A percentile compares a stretch with the other conserved stretches of the same genome.
Conservation (phyloP, 2,329 filamentous ascomycete species). For the Coniochaeta sp. region DNA sequence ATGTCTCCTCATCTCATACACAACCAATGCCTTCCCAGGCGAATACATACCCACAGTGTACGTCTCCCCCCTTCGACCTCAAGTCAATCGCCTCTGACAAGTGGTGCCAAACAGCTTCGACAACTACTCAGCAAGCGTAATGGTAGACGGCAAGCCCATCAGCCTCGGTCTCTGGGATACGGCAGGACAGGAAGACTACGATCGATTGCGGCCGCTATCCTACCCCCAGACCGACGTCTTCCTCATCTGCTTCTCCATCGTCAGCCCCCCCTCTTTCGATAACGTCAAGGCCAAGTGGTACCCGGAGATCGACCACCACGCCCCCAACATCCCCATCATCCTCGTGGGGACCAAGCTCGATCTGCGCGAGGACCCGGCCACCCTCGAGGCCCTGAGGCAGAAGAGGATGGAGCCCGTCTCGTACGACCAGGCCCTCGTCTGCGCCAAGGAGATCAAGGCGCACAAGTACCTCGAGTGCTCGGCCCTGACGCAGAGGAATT, state of each 20-base stretch:
- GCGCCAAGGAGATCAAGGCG: slow-evolving; percentile 89
- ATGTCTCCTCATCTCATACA: slow-evolving; percentile 98
- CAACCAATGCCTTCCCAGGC: slow-evolving; percentile 98
- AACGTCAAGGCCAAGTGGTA: slow-evolving; percentile 99
- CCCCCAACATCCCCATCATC: slow-evolving; percentile 91
- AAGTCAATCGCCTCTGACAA: slow-evolving; percentile 15
- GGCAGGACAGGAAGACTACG: slow-evolving; percentile 97
- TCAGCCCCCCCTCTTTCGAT: slow-evolving; percentile 95
- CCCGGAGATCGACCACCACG: slow-evolving; percentile 95
- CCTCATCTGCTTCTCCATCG: slow-evolving; percentile 96
- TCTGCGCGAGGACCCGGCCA: slow-evolving; percentile 80
- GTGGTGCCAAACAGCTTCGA: slow-evolving; percentile 65
- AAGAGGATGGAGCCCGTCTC: slow-evolving; percentile 97
- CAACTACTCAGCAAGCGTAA: slow-evolving; percentile 98
- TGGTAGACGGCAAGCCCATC: slow-evolving; percentile 97
- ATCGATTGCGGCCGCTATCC: slow-evolving; percentile 85
- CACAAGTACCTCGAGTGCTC: slow-evolving; percentile 99
- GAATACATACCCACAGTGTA: slow-evolving; percentile 99
- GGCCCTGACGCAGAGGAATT: slow-evolving; percentile 87
- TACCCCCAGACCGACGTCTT: slow-evolving; percentile 99
- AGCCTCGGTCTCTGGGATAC: slow-evolving; percentile 98
- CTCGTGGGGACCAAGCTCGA: slow-evolving; percentile 96
- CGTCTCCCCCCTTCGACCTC: slow-evolving; percentile 36
- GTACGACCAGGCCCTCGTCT: slow-evolving; percentile 82
- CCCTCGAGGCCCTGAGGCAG: slow-evolving; percentile 72